Base-by-base conservation (phyloP, 768 basidiomycete genomes). In the Hericium rajendrae region DNA sequence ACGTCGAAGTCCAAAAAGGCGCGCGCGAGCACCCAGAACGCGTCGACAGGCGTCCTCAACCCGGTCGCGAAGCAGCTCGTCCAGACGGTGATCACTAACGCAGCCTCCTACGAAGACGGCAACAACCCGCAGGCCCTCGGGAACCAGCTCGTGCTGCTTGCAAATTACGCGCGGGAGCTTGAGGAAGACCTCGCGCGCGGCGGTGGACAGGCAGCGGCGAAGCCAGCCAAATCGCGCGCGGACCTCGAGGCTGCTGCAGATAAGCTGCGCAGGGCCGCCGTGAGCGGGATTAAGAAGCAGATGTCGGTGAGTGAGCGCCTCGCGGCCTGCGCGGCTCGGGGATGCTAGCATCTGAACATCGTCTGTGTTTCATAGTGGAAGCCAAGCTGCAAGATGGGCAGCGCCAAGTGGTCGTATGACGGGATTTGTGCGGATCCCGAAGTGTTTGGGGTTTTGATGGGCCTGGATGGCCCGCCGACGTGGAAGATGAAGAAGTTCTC, bases 401-500 rank as follows among this genome's bases (percentile, higher is more conserved):
- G 66, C 6, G 74, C 81, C 20, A 78, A 73, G 58, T 82, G 74
- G 73, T 56, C 63, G n/a, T 81, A 81, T 59, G 78, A 80, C 55
- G 80, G 79, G 18, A 71, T 82, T 18, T 81, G 77, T 60, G 65
- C 68, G 8, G 74, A 80, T 62, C 70, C 76, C 0, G 72, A 67
- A 15, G 72, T 80, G 50, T 82, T 82, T 60, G 78, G 76, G 15
- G 69, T 65, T 3, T 65, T 80, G 41, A 58, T 82, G 48, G 69
- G 72, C 0, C 66, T 76, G 2, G 74, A 64, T 10, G 73, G 74
- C 0, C 75, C 79, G 3, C 74, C 79, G 0, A 78, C 64, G 13
- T 80, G 74, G 66, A 82, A 80, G 68, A 67, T 65, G 65, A 79
- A 78, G 71, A 83, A 76, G 64, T 65, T 77, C 6, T 59, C 69